Evolutionary conservation across 441 rosid species (phyloP).

Genomic region (Sinapis alba): DNA sequence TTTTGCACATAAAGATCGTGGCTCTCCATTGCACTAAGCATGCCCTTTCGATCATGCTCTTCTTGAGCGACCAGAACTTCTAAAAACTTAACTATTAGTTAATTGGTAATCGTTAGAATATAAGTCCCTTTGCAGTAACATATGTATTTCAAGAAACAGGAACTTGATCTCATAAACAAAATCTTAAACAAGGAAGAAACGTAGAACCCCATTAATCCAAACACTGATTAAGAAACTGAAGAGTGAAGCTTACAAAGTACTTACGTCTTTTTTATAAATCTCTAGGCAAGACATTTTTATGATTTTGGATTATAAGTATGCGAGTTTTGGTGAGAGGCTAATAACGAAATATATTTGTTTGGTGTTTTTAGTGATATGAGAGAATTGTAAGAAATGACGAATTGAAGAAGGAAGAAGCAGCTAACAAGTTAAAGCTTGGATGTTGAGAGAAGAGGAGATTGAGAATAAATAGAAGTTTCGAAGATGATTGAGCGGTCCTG

Average conservation of each 20-base stretch:
- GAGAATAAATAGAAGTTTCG: constrained; percentile 57
- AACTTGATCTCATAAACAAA: background rate
- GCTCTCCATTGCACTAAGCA: constrained; percentile 26
- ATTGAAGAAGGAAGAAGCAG: constrained; percentile 22
- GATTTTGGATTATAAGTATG: constrained; percentile 4
- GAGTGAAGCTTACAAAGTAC: constrained; percentile 24
- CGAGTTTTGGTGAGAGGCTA: background rate
- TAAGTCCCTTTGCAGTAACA: too few relatives aligned
- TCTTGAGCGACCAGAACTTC: constrained; percentile 26
- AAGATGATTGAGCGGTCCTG: constrained; percentile 51
- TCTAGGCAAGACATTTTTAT: constrained; percentile 48
- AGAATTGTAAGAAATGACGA: constrained; percentile 29
- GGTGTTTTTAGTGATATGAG: background rate
- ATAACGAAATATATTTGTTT: background rate
- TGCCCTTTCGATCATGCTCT: constrained; percentile 31
- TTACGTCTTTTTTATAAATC: constrained; percentile 54
- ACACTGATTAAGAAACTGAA: background rate
- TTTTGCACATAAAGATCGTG: constrained; percentile 37
- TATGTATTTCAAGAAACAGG: background rate
- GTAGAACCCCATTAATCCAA: background rate
- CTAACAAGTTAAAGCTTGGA: constrained; percentile 28
- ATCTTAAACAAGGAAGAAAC: background rate
- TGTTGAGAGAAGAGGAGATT: constrained; percentile 29
- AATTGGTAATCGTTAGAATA: too few relatives aligned
- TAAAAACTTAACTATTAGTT: background rate